Percentiles rank a stretch among this genome's conserved stretches.
Conservation (phyloP, 1,284 basidiomycete genomes). For the Ceratobasidium theobromae region DNA sequence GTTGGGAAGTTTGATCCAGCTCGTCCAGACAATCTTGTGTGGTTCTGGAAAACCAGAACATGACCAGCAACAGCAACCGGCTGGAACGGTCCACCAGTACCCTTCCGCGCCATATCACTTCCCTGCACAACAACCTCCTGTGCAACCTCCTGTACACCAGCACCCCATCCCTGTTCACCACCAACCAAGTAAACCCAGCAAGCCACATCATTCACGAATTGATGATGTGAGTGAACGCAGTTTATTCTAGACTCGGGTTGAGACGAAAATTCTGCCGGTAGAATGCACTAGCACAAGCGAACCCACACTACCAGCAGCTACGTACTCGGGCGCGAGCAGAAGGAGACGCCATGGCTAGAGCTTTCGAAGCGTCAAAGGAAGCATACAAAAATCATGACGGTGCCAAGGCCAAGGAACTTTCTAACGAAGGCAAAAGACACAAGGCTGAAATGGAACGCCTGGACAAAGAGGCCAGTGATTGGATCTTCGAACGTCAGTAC, state of each 20-base stretch:
- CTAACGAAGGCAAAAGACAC: constrained; percentile 80
- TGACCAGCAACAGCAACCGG: constrained; percentile 25
- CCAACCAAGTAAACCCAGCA: constrained; percentile 9
- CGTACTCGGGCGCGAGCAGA: constrained; percentile 53
- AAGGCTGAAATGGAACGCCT: constrained; percentile 77
- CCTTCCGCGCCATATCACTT: no score
- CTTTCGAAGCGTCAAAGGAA: constrained; percentile 65
- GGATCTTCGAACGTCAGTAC: constrained; percentile 84
- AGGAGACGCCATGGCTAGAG: constrained; percentile 58
- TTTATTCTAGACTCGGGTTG: constrained; percentile 45
- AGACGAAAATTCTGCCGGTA: constrained; percentile 44
- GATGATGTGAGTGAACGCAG: constrained; percentile 35
- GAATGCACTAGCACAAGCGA: constrained; percentile 67
- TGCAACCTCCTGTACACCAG: no score
- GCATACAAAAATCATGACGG: constrained; percentile 75
- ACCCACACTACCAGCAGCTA: constrained; percentile 66
- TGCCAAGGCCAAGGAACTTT: constrained; percentile 79
- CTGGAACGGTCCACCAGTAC: neutral
- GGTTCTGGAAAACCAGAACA: constrained; percentile 26
- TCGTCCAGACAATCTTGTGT: constrained; percentile 23
- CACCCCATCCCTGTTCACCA: neutral
- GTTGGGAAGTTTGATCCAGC: constrained; percentile 21
- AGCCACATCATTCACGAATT: constrained; percentile 32
- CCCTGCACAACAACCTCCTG: no score
- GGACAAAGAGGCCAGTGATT: constrained; percentile 83